Evolutionary conservation across 2,329 filamentous ascomycete genomes (phyloP).

Genomic region (Dactylonectria macrodidyma): DNA sequence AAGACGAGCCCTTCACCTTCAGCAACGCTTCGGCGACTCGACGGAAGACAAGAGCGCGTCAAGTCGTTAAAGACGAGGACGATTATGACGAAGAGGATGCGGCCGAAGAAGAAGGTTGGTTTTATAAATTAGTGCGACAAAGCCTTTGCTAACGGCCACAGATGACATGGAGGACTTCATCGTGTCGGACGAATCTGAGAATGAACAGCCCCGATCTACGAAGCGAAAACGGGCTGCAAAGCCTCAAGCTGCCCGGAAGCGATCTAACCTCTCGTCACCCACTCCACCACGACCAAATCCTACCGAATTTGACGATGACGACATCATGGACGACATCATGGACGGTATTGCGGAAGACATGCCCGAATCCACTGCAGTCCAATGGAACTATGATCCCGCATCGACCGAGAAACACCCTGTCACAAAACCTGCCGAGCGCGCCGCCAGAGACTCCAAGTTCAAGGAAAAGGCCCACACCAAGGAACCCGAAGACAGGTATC

Average conservation of each 20-base stretch:
- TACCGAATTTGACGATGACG: conserved; percentile 51
- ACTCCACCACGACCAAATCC: conserved; percentile 28
- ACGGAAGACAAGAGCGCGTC: conserved; percentile 64
- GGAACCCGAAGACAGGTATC: conserved; percentile 88
- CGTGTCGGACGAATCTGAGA: conserved; percentile 88
- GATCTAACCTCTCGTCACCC: conserved; percentile 67
- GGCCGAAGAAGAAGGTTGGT: conserved; percentile 70
- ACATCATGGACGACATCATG: conserved; percentile 66
- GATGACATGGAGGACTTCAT: conserved; percentile 90
- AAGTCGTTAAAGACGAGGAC: conserved; percentile 75
- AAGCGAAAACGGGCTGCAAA: conserved; percentile 82
- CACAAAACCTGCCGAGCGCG: conserved; percentile 50
- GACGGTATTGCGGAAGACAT: conserved; percentile 69
- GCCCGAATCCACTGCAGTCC: conserved; percentile 78
- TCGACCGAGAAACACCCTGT: conserved; percentile 57
- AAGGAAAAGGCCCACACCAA: conserved; percentile 82
- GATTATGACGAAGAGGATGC: conserved; percentile 81
- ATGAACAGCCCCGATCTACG: conserved; percentile 68
- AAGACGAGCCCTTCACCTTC: conserved; percentile 78
- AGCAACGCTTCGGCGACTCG: conserved; percentile 57
- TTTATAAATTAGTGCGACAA: too few species aligned
- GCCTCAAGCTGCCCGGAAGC: conserved; percentile 71
- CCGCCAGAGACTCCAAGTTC: conserved; percentile 51
- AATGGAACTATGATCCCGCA: conserved; percentile 80
- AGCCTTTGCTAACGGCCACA: conserved; percentile 44